Evolutionary conservation across 495 filamentous ascomycete genomes (phyloP), one percentile per base, ranked within the genome.

Genomic region (Acidiella bohemica): DNA sequence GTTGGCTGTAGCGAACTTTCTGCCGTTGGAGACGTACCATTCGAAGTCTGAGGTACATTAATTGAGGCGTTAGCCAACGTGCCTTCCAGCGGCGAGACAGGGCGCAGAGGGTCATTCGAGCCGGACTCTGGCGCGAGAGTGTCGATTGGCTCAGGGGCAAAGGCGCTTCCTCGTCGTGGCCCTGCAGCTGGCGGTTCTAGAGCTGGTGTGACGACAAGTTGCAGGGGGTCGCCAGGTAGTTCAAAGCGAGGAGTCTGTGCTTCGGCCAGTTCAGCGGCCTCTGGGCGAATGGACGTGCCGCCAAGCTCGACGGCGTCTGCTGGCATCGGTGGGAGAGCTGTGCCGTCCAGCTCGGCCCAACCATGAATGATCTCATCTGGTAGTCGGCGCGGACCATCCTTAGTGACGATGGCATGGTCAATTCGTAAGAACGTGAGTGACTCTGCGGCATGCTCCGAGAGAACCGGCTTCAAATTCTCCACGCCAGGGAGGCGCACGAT

Each of bases 391-490:
- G 63, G 65, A 1, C 61, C 57, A 32, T 68, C 58, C 23, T 66
- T 55, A 1, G 74, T 78, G 26, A 76, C 53, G 13, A 78, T 48
- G 7, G 61, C 60, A 58, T 77, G 71, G 50, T 78, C 66, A 7
- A 73, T 63, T 24, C 75, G 61, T 9, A 80, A 47, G 41, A 68
- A 75, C 5, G 62, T 67, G 38, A 80, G 39, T 7, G 62, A 60
- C 3, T 66, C 57, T 14, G 63, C 62, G 5, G 68, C 67, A 41
- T 54, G 44, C 16, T 63, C 62, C 14, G 61, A 63, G 21, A 77
- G 38, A 5, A 70, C 43, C 1, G 68, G 67, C 16, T 68, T 68
- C 4, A 76, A 56, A 50, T 73, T 73, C 45, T 74, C 72, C 2
- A 65, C 60, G 10, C 72, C 71, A 8, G 68, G 66, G 17, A 66